Evolutionary conservation across 345 rosid genomes (phyloP).

Genomic region (Stellera chamaejasme): DNA sequence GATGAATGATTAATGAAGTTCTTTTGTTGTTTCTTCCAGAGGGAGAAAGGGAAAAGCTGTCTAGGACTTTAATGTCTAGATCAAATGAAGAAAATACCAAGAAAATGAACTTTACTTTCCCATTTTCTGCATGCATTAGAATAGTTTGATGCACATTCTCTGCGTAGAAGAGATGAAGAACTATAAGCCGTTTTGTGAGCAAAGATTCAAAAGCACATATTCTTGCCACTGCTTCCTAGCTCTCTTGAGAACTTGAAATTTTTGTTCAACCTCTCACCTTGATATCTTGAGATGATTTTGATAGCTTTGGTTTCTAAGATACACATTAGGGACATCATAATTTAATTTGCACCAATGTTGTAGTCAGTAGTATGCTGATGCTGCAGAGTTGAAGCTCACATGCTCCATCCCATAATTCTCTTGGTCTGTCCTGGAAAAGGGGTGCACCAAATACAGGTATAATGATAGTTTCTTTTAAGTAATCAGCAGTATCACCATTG

Average conservation of each 20-base stretch:
- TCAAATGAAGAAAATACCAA: too few species aligned
- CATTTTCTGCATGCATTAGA: slow-evolving; percentile 3
- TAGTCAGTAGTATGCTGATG: slow-evolving; percentile 16
- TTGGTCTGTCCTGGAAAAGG: slow-evolving; percentile 36
- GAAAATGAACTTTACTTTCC: neutral
- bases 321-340: slow-evolving; percentile 11
- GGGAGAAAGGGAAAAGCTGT: too few species aligned
- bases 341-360: slow-evolving; percentile 16
- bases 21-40: too few species aligned
- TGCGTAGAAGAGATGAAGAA: too few species aligned
- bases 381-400: slow-evolving; percentile 33
- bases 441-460: slow-evolving; percentile 30
- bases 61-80: too few species aligned
- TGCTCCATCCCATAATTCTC: slow-evolving; percentile 32
- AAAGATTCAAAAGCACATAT: neutral
- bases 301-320: slow-evolving; percentile 14
- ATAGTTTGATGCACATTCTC: neutral
- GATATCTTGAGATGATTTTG: slow-evolving; percentile 19
- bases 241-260: slow-evolving; percentile 13
- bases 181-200: too few species aligned
- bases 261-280: slow-evolving; percentile 4
- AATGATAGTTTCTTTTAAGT: slow-evolving; percentile 23
- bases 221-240: slow-evolving; percentile 1
- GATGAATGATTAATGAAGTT: too few species aligned
- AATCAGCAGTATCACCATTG: slow-evolving; percentile 22